Percentiles rank a stretch among this genome's conserved stretches.
phyloP scores from a whole-genome alignment of 768 basidiomycete genomes.

The Termitomyces sp. region DNA sequence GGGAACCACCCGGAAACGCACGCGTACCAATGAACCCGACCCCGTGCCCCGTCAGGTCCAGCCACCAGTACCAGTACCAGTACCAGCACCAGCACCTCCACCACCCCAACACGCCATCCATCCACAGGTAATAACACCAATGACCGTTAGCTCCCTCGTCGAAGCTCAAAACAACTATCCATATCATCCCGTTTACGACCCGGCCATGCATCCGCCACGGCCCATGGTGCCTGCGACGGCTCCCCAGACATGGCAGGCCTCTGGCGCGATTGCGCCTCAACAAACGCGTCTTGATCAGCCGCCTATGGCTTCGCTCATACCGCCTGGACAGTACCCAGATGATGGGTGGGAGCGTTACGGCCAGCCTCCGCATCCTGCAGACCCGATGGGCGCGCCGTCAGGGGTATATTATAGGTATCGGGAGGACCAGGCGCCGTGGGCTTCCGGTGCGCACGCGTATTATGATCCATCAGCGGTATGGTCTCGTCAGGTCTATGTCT shows the following conservation, averaged over 20 bases:
- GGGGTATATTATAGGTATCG: constrained; percentile 59
- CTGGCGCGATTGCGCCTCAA: constrained; percentile 56
- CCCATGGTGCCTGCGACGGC: constrained; percentile 41
- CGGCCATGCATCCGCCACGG: constrained; percentile 29
- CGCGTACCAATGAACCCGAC: constrained; percentile 5
- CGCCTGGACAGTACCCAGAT: constrained; percentile 44
- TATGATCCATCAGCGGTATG: constrained; percentile 49
- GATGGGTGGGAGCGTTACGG: constrained; percentile 60
- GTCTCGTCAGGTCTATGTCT: constrained; percentile 4
- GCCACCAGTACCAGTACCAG: constrained; percentile 8
- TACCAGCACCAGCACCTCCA: constrained; percentile 10
- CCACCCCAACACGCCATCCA: constrained; percentile 13
- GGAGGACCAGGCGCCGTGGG: constrained; percentile 52
- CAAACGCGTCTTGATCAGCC: constrained; percentile 54
- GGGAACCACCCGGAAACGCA: constrained; percentile 7
- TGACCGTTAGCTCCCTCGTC: constrained; percentile 25
- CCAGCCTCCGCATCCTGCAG: constrained; percentile 32
- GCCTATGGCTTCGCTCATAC: constrained; percentile 33
- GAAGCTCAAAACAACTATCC: constrained; percentile 28
- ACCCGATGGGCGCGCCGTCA: constrained; percentile 41
- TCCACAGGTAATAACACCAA: constrained; percentile 15
- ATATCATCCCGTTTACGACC: constrained; percentile 27
- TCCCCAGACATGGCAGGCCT: constrained; percentile 61
- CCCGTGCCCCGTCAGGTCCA: constrained; percentile 12
- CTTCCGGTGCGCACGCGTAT: constrained; percentile 40